phyloP scores from a whole-genome alignment of 805 yeast species.

The Kazachstania viticola region DNA sequence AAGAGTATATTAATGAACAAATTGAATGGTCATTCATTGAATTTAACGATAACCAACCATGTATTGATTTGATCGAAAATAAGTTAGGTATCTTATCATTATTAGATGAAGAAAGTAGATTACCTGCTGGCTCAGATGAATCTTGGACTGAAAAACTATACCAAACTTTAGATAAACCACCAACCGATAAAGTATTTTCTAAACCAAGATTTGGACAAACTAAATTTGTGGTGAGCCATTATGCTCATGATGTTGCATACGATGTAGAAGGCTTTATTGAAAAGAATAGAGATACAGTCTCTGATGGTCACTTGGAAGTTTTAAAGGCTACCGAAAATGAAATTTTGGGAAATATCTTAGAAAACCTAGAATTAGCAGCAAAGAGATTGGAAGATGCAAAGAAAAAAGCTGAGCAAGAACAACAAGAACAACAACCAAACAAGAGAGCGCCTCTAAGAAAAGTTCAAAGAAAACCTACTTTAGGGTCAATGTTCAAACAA shows the following conservation, averaged over 20 bases:
- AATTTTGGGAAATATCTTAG: slow-evolving; percentile 52
- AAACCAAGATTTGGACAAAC: slow-evolving; percentile 92
- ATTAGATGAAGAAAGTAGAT: slow-evolving; percentile 88
- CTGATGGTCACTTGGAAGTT: slow-evolving; percentile 88
- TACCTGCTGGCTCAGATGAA: slow-evolving; percentile 88
- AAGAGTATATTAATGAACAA: slow-evolving; percentile 82
- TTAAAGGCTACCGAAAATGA: slow-evolving; percentile 58
- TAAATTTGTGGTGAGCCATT: slow-evolving; percentile 82
- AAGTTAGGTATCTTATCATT: slow-evolving; percentile 79
- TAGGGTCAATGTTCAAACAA: slow-evolving; percentile 87
- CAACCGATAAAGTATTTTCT: slow-evolving; percentile 65
- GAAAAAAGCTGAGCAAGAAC: slow-evolving; percentile 22
- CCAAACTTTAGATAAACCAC: slow-evolving; percentile 69
- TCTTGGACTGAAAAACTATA: slow-evolving; percentile 88
- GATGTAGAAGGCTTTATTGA: slow-evolving; percentile 92
- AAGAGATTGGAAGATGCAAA: slow-evolving; percentile 32
- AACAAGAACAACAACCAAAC: slow-evolving; percentile 17
- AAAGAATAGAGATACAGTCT: slow-evolving; percentile 93
- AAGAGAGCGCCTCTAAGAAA: slow-evolving; percentile 33
- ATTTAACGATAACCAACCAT: slow-evolving; percentile 92
- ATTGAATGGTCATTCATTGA: slow-evolving; percentile 96
- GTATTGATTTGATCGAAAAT: slow-evolving; percentile 84
- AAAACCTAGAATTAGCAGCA: slow-evolving; percentile 49
- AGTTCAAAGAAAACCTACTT: slow-evolving; percentile 71
- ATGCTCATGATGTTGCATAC: slow-evolving; percentile 88